Evolutionary conservation across 2,329 filamentous ascomycete species (phyloP).

Genomic region (Colletotrichum sp.): DNA sequence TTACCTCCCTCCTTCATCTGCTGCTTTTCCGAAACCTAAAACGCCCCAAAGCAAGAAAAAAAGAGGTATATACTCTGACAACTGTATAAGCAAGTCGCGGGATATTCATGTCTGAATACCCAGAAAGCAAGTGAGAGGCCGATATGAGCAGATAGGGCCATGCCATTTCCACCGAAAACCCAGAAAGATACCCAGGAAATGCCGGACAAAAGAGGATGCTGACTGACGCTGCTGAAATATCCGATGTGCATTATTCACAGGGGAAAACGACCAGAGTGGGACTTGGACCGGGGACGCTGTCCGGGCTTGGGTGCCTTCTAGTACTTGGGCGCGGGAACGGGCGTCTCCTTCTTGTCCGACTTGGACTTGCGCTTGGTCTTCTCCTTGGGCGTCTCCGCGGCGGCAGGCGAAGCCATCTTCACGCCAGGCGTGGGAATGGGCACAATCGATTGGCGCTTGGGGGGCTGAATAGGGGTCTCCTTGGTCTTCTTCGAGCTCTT

Average conservation of each 20-base stretch:
- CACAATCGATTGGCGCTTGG: slow-evolving; percentile 4
- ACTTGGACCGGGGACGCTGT: neutral
- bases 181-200: neutral
- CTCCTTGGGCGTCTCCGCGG: slow-evolving; percentile 22
- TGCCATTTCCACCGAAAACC: neutral
- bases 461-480: slow-evolving; percentile 31
- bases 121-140: neutral
- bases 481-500: slow-evolving; percentile 36
- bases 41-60: slow-evolving; percentile 13
- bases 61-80: slow-evolving; percentile 19
- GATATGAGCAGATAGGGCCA: neutral
- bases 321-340: slow-evolving; percentile 19
- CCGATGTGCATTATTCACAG: neutral
- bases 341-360: slow-evolving; percentile 30
- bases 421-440: neutral
- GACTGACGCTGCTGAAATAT: neutral
- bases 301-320: neutral
- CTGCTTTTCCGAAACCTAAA: slow-evolving; percentile 15
- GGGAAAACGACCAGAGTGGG: neutral
- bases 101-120: neutral
- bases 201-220: neutral
- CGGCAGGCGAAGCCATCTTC: neutral
- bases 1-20: slow-evolving; percentile 16
- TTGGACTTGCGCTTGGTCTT: slow-evolving; percentile 22
- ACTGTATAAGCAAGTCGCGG: neutral